Evolutionary conservation across 2,329 filamentous ascomycete genomes (phyloP).

Genomic region (Fusarium armeniacum): DNA sequence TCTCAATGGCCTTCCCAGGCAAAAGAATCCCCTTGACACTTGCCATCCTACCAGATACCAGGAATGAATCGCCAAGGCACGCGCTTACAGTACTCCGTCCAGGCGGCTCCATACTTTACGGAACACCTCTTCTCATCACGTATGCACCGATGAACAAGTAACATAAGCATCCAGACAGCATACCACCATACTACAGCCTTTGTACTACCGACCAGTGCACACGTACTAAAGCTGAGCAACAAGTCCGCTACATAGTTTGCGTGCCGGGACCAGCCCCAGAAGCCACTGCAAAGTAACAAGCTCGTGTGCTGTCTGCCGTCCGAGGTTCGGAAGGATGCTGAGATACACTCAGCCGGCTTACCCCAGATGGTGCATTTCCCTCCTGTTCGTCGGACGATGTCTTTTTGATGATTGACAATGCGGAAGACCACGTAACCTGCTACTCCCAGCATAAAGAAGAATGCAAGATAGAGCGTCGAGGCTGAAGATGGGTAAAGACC

Average conservation of each 20-base stretch:
- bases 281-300: slow-evolving; percentile 49
- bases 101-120: slow-evolving; percentile 61
- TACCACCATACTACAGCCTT: slow-evolving; percentile 61
- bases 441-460: slow-evolving; percentile 43
- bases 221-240: slow-evolving; percentile 56
- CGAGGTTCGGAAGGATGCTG: slow-evolving; percentile 57
- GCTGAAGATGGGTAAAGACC: slow-evolving; percentile 56
- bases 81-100: slow-evolving; percentile 59
- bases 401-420: slow-evolving; percentile 62
- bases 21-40: background rate
- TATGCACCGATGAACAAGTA: slow-evolving; percentile 61
- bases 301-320: slow-evolving; percentile 58
- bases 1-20: background rate
- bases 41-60: slow-evolving; percentile 45
- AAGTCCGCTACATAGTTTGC: slow-evolving; percentile 51
- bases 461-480: slow-evolving; percentile 44
- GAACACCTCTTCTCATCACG: slow-evolving; percentile 61
- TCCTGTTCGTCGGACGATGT: slow-evolving; percentile 56
- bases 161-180: slow-evolving; percentile 59
- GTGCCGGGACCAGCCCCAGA: slow-evolving; percentile 53
- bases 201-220: slow-evolving; percentile 57
- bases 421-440: slow-evolving; percentile 61
- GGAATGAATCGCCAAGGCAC: slow-evolving; percentile 60
- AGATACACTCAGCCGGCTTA: slow-evolving; percentile 56
- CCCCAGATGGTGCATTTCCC: slow-evolving; percentile 62